Conservation (phyloP, 768 basidiomycete species). For the Naganishia randhawae region DNA sequence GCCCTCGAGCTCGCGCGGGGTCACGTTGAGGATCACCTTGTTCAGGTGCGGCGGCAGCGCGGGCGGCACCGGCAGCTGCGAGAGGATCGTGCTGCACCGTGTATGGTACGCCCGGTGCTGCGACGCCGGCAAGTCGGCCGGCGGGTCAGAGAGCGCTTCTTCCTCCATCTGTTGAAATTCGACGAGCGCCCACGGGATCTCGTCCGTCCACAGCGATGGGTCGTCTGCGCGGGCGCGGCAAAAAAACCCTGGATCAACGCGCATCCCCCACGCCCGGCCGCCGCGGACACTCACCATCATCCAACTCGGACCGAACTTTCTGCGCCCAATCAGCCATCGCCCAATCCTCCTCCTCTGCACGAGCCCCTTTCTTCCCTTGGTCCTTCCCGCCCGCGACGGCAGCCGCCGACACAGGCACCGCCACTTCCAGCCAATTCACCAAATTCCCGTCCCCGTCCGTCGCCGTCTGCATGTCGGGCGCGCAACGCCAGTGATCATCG, state of each 20-base stretch:
- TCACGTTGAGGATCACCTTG: slow-evolving; percentile 79
- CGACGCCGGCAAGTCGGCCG: slow-evolving; percentile 27
- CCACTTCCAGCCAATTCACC: slow-evolving; percentile 84
- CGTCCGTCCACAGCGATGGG: slow-evolving; percentile 65
- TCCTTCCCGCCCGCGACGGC: slow-evolving; percentile 36
- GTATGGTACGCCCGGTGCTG: slow-evolving; percentile 18
- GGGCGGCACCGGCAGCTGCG: slow-evolving; percentile 83
- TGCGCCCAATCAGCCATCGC: slow-evolving; percentile 30
- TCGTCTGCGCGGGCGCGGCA: slow-evolving; percentile 45
- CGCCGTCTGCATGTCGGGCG: slow-evolving; percentile 66
- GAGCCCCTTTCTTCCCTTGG: too few species aligned
- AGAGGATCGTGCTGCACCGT: slow-evolving; percentile 39
- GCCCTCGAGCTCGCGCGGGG: slow-evolving; percentile 39
- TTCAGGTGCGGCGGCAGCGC: slow-evolving; percentile 84
- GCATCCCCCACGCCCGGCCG: too few species aligned
- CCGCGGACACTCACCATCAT: slow-evolving; percentile 26
- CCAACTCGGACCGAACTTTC: slow-evolving; percentile 27
- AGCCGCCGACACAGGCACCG: slow-evolving; percentile 53
- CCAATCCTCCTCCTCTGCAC: slow-evolving; percentile 26
- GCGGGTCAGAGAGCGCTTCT: slow-evolving; percentile 45
- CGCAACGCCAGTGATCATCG: slow-evolving; percentile 75
- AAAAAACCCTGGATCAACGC: too few species aligned
- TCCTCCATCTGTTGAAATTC: slow-evolving; percentile 83
- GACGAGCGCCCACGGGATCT: slow-evolving; percentile 72
- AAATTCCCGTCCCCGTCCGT: slow-evolving; percentile 85